Evolutionary conservation across 495 filamentous ascomycete genomes (phyloP).

Genomic region (Xylaria acuta): DNA sequence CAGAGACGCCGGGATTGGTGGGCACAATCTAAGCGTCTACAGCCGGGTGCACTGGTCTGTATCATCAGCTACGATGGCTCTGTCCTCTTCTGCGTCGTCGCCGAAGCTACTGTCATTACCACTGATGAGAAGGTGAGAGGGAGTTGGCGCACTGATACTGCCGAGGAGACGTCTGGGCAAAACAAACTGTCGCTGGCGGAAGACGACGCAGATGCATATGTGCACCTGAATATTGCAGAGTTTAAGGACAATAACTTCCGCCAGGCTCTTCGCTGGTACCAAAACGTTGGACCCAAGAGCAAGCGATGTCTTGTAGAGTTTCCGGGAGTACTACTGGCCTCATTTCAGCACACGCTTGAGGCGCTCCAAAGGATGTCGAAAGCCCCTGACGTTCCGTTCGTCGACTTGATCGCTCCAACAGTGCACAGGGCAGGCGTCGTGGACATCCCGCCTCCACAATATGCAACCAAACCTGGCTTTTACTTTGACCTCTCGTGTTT

Average conservation of each 20-base stretch:
- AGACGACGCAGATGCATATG: slow-evolving; percentile 35
- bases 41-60: slow-evolving; percentile 64
- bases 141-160: not conserved
- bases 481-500: slow-evolving; percentile 60
- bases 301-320: slow-evolving; percentile 68
- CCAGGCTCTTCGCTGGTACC: slow-evolving; percentile 37
- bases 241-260: slow-evolving; percentile 39
- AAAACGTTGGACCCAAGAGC: slow-evolving; percentile 26
- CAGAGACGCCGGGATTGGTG: slow-evolving; percentile 65
- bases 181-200: slow-evolving; percentile 34
- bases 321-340: slow-evolving; percentile 68
- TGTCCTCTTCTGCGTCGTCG: slow-evolving; percentile 63
- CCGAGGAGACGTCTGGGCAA: not conserved
- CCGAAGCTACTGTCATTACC: slow-evolving; percentile 41
- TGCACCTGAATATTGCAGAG: slow-evolving; percentile 41
- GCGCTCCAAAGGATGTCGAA: slow-evolving; percentile 67
- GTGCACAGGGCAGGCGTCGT: slow-evolving; percentile 3
- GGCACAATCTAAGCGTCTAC: slow-evolving; percentile 61
- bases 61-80: slow-evolving; percentile 54
- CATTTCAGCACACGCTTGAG: slow-evolving; percentile 70
- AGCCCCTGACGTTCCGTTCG: slow-evolving; percentile 62
- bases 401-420: slow-evolving; percentile 60
- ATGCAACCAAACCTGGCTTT: slow-evolving; percentile 58
- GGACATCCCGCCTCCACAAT: slow-evolving; percentile 57
- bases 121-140: slow-evolving; percentile 21